Percentiles rank a stretch among this genome's conserved stretches.
Conservation (phyloP, 305 asterid species). For the Fraxinus xanthoxyloides region DNA sequence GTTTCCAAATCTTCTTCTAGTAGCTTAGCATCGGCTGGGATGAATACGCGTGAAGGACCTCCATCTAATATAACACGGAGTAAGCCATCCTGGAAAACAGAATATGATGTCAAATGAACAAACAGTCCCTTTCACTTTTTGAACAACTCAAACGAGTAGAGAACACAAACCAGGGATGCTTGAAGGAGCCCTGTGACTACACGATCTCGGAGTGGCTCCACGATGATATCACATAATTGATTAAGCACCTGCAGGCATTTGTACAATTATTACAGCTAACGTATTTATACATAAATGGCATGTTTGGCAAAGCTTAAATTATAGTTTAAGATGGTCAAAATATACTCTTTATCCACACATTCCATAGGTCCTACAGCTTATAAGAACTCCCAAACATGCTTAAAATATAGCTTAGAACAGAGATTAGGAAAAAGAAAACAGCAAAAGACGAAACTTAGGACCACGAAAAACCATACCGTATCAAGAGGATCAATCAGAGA, state of each 20-base stretch:
- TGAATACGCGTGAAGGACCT: conserved; percentile 79
- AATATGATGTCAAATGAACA: conserved; percentile 23
- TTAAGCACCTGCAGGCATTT: conserved; percentile 68
- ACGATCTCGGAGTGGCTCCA: conserved; percentile 96
- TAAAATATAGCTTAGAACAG: background rate
- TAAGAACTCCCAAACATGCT: background rate
- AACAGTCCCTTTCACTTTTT: background rate
- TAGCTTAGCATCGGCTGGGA: conserved; percentile 71
- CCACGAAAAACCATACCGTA: conserved; percentile 42
- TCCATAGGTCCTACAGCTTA: background rate
- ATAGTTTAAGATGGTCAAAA: background rate
- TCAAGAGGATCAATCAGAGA: conserved; percentile 82
- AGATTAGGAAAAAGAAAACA: background rate
- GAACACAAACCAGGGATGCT: conserved; percentile 80
- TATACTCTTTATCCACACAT: background rate
- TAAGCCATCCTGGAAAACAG: conserved; percentile 70
- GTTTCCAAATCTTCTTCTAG: conserved; percentile 89
- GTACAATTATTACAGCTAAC: background rate
- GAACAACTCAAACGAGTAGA: conserved; percentile 15
- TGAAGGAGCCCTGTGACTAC: conserved; percentile 95
- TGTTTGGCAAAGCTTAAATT: background rate
- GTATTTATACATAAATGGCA: background rate
- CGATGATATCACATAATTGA: conserved; percentile 82
- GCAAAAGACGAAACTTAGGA: background rate
- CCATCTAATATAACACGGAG: conserved; percentile 88